Conservation (phyloP, 2,329 filamentous ascomycete species). For the Fusarium temperatum region DNA sequence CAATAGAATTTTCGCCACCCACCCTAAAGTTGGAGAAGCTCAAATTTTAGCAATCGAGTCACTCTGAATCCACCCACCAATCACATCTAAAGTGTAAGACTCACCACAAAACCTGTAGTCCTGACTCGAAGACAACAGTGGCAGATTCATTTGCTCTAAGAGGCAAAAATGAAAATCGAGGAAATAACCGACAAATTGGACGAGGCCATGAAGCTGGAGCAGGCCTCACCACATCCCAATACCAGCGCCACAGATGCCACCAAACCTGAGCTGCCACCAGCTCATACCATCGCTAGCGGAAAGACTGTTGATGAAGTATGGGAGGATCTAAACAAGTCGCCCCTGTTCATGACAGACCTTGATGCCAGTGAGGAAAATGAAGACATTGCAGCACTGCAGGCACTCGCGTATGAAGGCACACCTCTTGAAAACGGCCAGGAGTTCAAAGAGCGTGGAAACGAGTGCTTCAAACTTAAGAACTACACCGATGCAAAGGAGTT, state of each 20-base stretch:
- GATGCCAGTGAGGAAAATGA: constrained; percentile 88
- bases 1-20: constrained; percentile 41
- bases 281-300: constrained; percentile 49
- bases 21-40: constrained; percentile 38
- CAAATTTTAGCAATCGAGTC: constrained; percentile 37
- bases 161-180: constrained; percentile 51
- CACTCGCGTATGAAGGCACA: constrained; percentile 92
- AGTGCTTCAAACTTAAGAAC: constrained; percentile 76
- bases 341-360: constrained; percentile 95
- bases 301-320: constrained; percentile 65
- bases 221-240: not conserved
- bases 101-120: not conserved
- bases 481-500: constrained; percentile 90
- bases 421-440: constrained; percentile 81
- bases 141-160: not conserved
- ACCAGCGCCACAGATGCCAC: constrained; percentile 35
- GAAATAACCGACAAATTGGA: constrained; percentile 55
- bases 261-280: constrained; percentile 58
- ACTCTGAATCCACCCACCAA: constrained; percentile 15
- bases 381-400: constrained; percentile 85
- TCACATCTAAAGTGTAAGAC: constrained; percentile 8
- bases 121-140: not conserved
- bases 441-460: constrained; percentile 94
- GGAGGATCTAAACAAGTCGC: constrained; percentile 68
- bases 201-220: constrained; percentile 43